These are phyloP conservation scores for Volvariella surrecta DNA, from an alignment of 1,284 basidiomycete genomes.

Conservation along the genomic window DNA sequence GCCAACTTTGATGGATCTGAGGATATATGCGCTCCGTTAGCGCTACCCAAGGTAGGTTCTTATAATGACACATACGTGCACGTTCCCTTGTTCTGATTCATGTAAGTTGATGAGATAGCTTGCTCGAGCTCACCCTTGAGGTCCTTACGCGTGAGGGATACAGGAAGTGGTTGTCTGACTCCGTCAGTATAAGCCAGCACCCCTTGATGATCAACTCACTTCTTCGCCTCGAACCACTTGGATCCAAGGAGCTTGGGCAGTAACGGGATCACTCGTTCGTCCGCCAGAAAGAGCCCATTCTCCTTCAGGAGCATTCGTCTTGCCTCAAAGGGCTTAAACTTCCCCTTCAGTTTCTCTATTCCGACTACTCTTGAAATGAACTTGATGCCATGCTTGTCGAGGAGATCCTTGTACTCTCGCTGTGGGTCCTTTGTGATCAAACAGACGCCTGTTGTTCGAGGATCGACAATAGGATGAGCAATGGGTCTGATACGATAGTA, in stretches of 20 bases:
- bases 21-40: background rate
- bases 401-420: conserved; percentile 89
- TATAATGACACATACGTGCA: conserved; percentile 57
- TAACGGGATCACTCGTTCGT: conserved; percentile 83
- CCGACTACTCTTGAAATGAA: conserved; percentile 94
- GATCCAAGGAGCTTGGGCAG: conserved; percentile 84
- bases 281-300: conserved; percentile 89
- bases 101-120: conserved; percentile 88
- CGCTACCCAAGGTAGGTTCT: background rate
- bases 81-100: conserved; percentile 90
- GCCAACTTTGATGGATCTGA: conserved; percentile 81
- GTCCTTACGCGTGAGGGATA: conserved; percentile 78
- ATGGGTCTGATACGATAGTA: conserved; percentile 47
- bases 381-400: conserved; percentile 71
- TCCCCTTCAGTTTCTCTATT: conserved; percentile 81
- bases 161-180: conserved; percentile 85
- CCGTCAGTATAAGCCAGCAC: background rate
- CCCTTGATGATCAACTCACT: conserved; percentile 41
- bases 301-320: conserved; percentile 80
- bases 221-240: conserved; percentile 92
- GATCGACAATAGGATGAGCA: conserved; percentile 77
- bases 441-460: conserved; percentile 72
- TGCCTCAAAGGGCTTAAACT: conserved; percentile 91
- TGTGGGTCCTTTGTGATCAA: conserved; percentile 96
- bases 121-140: conserved; percentile 86